Percentiles rank a stretch among this genome's conserved stretches.
These are phyloP conservation scores for Lasiodiplodia hormozganensis DNA, from an alignment of 2,329 filamentous ascomycete species.

Conservation along the genomic window DNA sequence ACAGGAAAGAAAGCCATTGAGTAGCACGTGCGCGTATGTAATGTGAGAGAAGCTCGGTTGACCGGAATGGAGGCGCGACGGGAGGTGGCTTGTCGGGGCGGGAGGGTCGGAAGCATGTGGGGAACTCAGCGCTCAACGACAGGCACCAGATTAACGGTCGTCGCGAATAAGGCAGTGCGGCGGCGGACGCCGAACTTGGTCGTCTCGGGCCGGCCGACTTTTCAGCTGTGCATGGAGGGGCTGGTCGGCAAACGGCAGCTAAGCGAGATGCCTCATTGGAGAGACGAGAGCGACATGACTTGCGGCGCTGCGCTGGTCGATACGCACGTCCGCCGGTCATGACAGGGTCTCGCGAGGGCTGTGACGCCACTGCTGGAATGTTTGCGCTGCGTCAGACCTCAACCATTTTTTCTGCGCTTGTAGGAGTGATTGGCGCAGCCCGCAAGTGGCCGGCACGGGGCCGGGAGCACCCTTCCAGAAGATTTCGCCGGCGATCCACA, in stretches of 20 bases:
- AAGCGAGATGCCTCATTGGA: slow-evolving; percentile 22
- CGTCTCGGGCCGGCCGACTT: slow-evolving; percentile 14
- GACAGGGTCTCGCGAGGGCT: slow-evolving; percentile 16
- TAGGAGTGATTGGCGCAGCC: not conserved
- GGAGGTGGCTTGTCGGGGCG: not conserved
- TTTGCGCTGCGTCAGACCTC: not conserved
- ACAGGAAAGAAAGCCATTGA: not conserved
- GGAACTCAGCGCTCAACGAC: slow-evolving; percentile 1
- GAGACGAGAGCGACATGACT: slow-evolving; percentile 15
- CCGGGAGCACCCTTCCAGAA: slow-evolving; percentile 23
- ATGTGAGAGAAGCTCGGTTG: slow-evolving; percentile 3
- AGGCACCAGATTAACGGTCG: not conserved
- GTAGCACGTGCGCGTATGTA: not conserved
- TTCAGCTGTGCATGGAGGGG: slow-evolving; percentile 20
- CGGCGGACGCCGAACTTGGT: not conserved
- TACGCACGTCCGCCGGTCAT: slow-evolving; percentile 20
- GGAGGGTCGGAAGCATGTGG: slow-evolving; percentile 8
- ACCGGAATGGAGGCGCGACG: not conserved
- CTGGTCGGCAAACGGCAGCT: slow-evolving; percentile 16
- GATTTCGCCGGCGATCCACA: slow-evolving; percentile 19
- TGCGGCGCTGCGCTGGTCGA: slow-evolving; percentile 11
- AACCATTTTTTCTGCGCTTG: not conserved
- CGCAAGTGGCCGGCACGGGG: not conserved
- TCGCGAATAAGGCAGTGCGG: not conserved
- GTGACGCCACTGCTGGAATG: slow-evolving; percentile 5